These are phyloP conservation scores for Geum urbanum DNA, from an alignment of 306 rosid species.

Conservation along the genomic window DNA sequence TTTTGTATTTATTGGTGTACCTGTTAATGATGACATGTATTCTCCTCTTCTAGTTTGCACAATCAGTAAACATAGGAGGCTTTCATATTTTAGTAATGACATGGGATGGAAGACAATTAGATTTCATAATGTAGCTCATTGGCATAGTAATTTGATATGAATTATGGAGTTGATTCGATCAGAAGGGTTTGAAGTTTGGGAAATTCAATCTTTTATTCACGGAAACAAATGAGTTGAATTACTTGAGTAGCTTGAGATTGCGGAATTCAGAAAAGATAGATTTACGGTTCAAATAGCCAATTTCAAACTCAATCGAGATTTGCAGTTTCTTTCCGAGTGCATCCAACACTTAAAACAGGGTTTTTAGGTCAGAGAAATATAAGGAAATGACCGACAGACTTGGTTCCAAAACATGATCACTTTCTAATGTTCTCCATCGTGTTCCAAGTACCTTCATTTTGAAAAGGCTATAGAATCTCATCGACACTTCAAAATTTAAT, in stretches of 20 bases:
- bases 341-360: too few species aligned
- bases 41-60: not conserved
- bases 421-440: too few species aligned
- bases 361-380: too few species aligned
- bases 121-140: too few species aligned
- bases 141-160: not conserved
- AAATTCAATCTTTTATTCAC: not conserved
- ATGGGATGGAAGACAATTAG: not conserved
- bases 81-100: not conserved
- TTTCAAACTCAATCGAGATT: too few species aligned
- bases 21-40: conserved; percentile 6
- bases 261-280: too few species aligned
- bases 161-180: not conserved
- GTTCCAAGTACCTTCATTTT: not conserved
- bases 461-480: not conserved
- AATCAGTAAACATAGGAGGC: not conserved
- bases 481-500: not conserved
- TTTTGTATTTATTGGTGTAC: conserved; percentile 15
- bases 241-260: too few species aligned
- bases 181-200: not conserved
- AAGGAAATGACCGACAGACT: too few species aligned
- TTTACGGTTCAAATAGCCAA: too few species aligned
- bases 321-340: too few species aligned
- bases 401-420: too few species aligned
- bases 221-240: too few species aligned